Conservation (phyloP, 129 eudicot genomes). For the Smallanthus sonchifolius region DNA sequence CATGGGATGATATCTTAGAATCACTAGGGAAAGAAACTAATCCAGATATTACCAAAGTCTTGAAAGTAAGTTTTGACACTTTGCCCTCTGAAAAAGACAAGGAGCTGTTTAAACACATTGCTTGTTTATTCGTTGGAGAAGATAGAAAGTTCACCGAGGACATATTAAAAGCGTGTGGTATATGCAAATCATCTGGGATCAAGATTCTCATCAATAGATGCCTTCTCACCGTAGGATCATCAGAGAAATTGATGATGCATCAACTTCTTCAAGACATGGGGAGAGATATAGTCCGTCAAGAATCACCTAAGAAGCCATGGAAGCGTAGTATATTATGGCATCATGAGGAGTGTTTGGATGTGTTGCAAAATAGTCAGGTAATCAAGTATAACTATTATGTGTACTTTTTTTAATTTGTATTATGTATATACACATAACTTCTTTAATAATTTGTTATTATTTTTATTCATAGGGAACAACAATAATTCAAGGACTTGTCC, state of each 20-base stretch:
- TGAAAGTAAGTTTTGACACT: constrained; percentile 5
- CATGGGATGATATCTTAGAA: constrained; percentile 11
- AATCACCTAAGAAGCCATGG: constrained; percentile 21
- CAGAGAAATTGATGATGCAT: constrained; percentile 14
- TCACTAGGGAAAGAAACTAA: neutral
- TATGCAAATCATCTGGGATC: constrained; percentile 11
- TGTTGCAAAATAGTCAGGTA: constrained; percentile 7
- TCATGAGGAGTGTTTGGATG: constrained; percentile 1
- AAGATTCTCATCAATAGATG: constrained; percentile 16
- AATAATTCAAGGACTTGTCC: constrained; percentile 13
- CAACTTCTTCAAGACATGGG: constrained; percentile 31
- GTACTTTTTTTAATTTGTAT: neutral
- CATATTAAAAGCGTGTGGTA: neutral
- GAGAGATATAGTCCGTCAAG: constrained; percentile 27
- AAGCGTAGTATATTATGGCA: constrained; percentile 18
- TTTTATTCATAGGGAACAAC: constrained; percentile 10
- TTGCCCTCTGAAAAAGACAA: constrained; percentile 18
- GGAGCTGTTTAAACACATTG: constrained; percentile 7
- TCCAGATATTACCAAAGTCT: neutral
- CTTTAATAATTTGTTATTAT: neutral
- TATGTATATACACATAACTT: neutral
- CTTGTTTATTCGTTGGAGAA: constrained; percentile 17
- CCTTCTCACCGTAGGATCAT: constrained; percentile 1
- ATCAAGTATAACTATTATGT: neutral
- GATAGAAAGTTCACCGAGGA: neutral